These are phyloP conservation scores for Lojkania enalia DNA, from an alignment of 2,329 filamentous ascomycete species.

Conservation along the genomic window DNA sequence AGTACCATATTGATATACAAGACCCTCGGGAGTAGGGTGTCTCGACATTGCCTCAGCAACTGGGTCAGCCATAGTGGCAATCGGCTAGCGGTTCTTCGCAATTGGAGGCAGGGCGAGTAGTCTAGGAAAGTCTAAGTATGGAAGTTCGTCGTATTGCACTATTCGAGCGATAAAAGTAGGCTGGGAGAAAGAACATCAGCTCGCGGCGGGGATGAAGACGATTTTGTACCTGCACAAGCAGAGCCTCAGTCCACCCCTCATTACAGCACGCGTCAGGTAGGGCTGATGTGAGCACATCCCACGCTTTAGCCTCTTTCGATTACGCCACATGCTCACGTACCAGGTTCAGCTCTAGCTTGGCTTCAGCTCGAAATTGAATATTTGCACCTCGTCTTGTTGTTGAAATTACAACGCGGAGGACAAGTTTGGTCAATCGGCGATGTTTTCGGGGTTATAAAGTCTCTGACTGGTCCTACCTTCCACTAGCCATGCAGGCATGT, in stretches of 20 bases:
- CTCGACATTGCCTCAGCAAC: slow-evolving; percentile 37
- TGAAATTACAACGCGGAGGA: not conserved
- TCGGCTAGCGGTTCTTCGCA: not conserved
- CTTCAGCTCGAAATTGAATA: slow-evolving; percentile 3
- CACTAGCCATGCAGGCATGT: no score
- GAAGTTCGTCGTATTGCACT: slow-evolving; percentile 3
- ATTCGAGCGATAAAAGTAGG: slow-evolving; percentile 4
- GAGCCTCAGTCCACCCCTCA: slow-evolving; percentile 21
- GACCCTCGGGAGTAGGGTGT: slow-evolving; percentile 44
- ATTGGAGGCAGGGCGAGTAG: not conserved
- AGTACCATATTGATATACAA: slow-evolving; percentile 46
- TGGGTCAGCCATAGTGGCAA: slow-evolving; percentile 33
- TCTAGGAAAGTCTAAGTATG: not conserved
- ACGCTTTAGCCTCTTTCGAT: slow-evolving; percentile 23
- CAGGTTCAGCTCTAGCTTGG: slow-evolving; percentile 6
- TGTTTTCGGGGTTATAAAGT: no score
- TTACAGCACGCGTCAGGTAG: slow-evolving; percentile 19
- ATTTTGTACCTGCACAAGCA: slow-evolving; percentile 16
- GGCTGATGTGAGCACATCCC: slow-evolving; percentile 16
- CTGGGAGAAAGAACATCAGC: slow-evolving; percentile 16
- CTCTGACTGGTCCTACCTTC: no score
- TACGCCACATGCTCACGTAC: slow-evolving; percentile 19
- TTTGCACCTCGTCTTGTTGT: not conserved
- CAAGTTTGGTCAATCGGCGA: no score
- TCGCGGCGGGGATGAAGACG: slow-evolving; percentile 7